phyloP scores from a whole-genome alignment of 2,329 filamentous ascomycete genomes.

The Cladophialophora exuberans region DNA sequence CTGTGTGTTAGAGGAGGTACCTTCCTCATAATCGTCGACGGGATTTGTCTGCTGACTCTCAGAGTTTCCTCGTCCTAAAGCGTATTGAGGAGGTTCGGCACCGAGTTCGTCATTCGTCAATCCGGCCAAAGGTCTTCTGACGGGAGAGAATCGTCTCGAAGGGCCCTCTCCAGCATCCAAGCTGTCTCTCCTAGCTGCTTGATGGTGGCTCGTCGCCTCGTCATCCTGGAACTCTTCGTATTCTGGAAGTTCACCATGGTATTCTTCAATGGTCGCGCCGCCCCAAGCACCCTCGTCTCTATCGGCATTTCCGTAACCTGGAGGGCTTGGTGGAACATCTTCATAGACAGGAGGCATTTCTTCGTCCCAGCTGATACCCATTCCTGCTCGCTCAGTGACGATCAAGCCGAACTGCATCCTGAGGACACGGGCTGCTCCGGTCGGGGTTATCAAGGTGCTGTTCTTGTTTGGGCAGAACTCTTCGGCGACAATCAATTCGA shows the following conservation, averaged over 20 bases:
- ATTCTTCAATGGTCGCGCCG: conserved; percentile 51
- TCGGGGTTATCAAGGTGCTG: conserved; percentile 76
- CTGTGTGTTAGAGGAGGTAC: conserved; percentile 10
- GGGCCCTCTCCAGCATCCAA: conserved; percentile 15
- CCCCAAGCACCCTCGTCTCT: conserved; percentile 39
- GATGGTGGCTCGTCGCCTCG: conserved; percentile 45
- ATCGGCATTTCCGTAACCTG: conserved; percentile 60
- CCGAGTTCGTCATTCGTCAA: conserved; percentile 33
- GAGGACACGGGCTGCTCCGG: conserved; percentile 85
- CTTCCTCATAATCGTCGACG: conserved; percentile 27
- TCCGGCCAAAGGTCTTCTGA: conserved; percentile 14
- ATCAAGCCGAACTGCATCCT: conserved; percentile 86
- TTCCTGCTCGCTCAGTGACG: conserved; percentile 79
- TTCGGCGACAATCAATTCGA: conserved; percentile 93
- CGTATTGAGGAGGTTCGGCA: conserved; percentile 28
- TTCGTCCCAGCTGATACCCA: conserved; percentile 96
- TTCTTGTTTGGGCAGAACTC: conserved; percentile 75
- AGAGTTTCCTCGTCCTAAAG: conserved; percentile 13
- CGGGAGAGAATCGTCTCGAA: conserved; percentile 8
- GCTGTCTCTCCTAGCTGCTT: conserved; percentile 4
- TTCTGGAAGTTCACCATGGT: conserved; percentile 49
- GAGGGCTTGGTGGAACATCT: conserved; percentile 86
- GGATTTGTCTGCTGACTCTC: background rate
- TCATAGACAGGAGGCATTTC: conserved; percentile 93
- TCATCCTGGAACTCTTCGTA: conserved; percentile 53